phyloP scores from a whole-genome alignment of 257 asterid species.

The Anisodus acutangulus region DNA sequence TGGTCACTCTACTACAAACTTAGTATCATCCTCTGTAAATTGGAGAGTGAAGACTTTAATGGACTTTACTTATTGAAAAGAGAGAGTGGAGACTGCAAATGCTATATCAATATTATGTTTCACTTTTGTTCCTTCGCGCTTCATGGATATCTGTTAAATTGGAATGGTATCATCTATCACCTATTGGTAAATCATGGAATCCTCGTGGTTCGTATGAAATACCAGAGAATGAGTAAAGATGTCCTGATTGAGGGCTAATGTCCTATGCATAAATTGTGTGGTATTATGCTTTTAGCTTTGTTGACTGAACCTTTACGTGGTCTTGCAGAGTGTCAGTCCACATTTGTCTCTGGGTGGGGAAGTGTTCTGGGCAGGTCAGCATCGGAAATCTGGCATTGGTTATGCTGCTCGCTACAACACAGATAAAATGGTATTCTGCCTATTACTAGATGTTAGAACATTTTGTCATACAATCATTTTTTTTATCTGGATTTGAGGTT shows the following conservation, averaged over 20 bases:
- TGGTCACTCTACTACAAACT: constrained; percentile 1
- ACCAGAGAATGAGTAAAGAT: background rate
- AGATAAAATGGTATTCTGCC: constrained; percentile 73
- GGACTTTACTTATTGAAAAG: background rate
- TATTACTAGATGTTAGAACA: constrained; percentile 14
- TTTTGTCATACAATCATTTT: background rate
- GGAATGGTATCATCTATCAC: constrained; percentile 3
- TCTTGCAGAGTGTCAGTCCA: constrained; percentile 76
- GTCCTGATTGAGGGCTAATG: constrained; percentile 1
- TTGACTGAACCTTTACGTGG: constrained; percentile 29
- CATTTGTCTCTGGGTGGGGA: constrained; percentile 89
- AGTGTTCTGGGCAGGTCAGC: constrained; percentile 97
- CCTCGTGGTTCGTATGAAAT: constrained; percentile 16
- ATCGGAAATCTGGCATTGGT: constrained; percentile 89
- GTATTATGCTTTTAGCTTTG: constrained; percentile 2
- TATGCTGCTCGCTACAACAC: constrained; percentile 91
- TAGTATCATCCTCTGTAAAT: background rate
- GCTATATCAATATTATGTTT: constrained; percentile 3
- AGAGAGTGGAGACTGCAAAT: background rate
- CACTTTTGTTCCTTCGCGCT: background rate
- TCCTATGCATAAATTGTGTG: background rate
- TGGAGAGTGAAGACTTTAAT: background rate
- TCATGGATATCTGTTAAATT: background rate
- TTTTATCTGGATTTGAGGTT: background rate
- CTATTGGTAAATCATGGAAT: constrained; percentile 25